Conservation (phyloP, 1,139 yeast genomes). For the Suhomyces wounanorum region DNA sequence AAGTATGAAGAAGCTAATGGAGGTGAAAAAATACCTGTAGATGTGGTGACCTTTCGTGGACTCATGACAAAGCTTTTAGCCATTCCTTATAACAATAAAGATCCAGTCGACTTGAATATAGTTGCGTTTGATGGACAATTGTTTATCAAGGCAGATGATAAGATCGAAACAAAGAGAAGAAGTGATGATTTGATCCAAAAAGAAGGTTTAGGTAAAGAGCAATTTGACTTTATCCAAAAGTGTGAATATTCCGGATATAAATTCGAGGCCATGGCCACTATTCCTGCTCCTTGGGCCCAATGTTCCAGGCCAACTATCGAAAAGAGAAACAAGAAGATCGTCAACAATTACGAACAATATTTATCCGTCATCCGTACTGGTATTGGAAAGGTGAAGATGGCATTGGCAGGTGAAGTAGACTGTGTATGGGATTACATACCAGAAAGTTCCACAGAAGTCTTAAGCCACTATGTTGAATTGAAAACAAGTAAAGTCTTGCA, state of each 20-base stretch:
- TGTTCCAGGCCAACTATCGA: conserved; percentile 68
- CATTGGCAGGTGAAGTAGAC: conserved; percentile 90
- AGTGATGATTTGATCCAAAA: conserved; percentile 26
- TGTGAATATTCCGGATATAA: conserved; percentile 75
- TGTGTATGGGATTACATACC: conserved; percentile 84
- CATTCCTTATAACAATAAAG: conserved; percentile 57
- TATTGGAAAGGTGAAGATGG: conserved; percentile 66
- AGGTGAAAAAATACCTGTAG: conserved; percentile 53
- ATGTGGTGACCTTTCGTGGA: conserved; percentile 84
- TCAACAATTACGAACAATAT: conserved; percentile 74
- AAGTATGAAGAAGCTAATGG: conserved; percentile 52
- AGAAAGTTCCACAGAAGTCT: conserved; percentile 43
- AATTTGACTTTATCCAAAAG: conserved; percentile 37
- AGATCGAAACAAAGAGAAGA: conserved; percentile 33
- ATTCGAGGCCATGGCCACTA: conserved; percentile 77
- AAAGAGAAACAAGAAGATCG: conserved; percentile 55
- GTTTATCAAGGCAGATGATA: conserved; percentile 69
- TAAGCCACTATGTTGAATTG: conserved; percentile 80
- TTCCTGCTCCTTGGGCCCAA: conserved; percentile 75
- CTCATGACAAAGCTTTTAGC: conserved; percentile 68
- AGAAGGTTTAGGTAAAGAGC: conserved; percentile 33
- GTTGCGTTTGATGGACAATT: conserved; percentile 77
- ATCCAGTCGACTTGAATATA: conserved; percentile 64
- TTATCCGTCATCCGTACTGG: conserved; percentile 81
- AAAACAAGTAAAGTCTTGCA: conserved; percentile 67